Percentiles rank a stretch among this genome's conserved stretches.
Evolutionary conservation across 2,329 filamentous ascomycete species (phyloP).

Genomic region (Verticillium tricorpus): DNA sequence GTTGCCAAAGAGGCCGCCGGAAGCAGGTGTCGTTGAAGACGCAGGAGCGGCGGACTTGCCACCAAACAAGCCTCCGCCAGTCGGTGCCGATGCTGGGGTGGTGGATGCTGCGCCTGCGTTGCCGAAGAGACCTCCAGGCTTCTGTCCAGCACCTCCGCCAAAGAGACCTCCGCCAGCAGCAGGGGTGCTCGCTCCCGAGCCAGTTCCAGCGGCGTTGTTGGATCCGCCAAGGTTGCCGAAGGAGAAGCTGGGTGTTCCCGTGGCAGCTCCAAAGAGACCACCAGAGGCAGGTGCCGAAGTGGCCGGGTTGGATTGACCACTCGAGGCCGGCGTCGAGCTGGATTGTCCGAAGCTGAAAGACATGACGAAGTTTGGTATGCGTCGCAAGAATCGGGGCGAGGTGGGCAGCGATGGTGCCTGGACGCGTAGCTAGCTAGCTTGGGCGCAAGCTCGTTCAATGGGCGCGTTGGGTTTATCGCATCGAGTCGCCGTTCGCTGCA

Average conservation of each 20-base stretch:
- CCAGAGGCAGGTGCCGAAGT: slow-evolving; percentile 33
- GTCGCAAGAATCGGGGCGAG: background rate
- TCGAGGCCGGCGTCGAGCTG: slow-evolving; percentile 19
- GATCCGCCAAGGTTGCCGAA: slow-evolving; percentile 28
- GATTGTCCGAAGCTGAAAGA: slow-evolving; percentile 33
- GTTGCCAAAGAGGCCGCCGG: slow-evolving; percentile 12
- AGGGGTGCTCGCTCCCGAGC: slow-evolving; percentile 20
- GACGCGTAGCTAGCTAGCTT: background rate
- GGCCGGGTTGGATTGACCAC: slow-evolving; percentile 15
- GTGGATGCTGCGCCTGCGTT: slow-evolving; percentile 13
- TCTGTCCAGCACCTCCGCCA: slow-evolving; percentile 20
- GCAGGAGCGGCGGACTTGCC: slow-evolving; percentile 4
- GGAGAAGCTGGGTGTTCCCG: slow-evolving; percentile 31
- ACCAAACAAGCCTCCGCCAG: slow-evolving; percentile 9
- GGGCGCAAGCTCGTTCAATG: background rate
- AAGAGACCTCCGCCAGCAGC: slow-evolving; percentile 24
- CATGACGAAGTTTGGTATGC: slow-evolving; percentile 19
- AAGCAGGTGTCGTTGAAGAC: slow-evolving; percentile 12
- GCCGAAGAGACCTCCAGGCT: slow-evolving; percentile 20
- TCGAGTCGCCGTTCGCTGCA: background rate
- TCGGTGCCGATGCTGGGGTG: slow-evolving; percentile 15
- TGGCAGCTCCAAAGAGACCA: slow-evolving; percentile 33
- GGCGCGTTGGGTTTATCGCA: background rate
- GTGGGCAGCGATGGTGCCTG: background rate
- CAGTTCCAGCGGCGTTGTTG: slow-evolving; percentile 11